Evolutionary conservation across 305 asterid species (phyloP).

Genomic region (Plantago coronopus): DNA sequence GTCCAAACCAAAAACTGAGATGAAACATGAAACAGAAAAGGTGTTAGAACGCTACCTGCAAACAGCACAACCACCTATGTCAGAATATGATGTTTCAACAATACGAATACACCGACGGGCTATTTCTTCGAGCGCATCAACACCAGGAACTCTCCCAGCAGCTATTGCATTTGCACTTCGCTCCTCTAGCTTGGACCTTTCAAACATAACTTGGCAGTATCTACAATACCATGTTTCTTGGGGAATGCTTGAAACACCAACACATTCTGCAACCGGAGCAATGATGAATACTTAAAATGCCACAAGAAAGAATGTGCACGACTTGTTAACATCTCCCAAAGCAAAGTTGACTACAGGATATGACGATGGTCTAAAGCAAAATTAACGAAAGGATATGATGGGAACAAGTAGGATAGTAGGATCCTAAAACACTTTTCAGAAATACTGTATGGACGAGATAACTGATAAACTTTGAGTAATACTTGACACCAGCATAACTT

Average conservation of each 20-base stretch:
- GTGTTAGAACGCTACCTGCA: constrained; percentile 56
- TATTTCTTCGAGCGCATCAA: constrained; percentile 66
- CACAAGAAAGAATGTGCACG: not conserved
- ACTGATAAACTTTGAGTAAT: too few relatives aligned
- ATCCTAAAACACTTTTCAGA: too few relatives aligned
- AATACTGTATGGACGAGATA: too few relatives aligned
- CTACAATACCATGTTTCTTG: constrained; percentile 75
- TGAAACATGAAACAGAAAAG: not conserved
- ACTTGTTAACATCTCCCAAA: not conserved
- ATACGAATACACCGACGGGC: constrained; percentile 66
- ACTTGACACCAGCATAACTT: too few relatives aligned
- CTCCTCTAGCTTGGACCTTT: constrained; percentile 52
- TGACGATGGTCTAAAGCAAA: not conserved
- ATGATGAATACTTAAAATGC: constrained; percentile 17
- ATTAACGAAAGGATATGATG: too few relatives aligned
- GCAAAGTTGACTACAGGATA: too few relatives aligned
- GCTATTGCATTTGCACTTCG: constrained; percentile 67
- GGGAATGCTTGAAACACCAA: constrained; percentile 48
- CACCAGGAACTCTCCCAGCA: constrained; percentile 82
- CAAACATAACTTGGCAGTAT: constrained; percentile 56
- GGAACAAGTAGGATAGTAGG: too few relatives aligned
- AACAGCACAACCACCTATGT: constrained; percentile 68
- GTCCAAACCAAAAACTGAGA: not conserved
- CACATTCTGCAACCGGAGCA: constrained; percentile 54
- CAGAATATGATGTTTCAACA: constrained; percentile 45